A percentile compares a stretch with the other conserved stretches of the same genome.
These are phyloP conservation scores for Komagataella phaffii DNA, from an alignment of 805 yeast species.

Conservation along the genomic window DNA sequence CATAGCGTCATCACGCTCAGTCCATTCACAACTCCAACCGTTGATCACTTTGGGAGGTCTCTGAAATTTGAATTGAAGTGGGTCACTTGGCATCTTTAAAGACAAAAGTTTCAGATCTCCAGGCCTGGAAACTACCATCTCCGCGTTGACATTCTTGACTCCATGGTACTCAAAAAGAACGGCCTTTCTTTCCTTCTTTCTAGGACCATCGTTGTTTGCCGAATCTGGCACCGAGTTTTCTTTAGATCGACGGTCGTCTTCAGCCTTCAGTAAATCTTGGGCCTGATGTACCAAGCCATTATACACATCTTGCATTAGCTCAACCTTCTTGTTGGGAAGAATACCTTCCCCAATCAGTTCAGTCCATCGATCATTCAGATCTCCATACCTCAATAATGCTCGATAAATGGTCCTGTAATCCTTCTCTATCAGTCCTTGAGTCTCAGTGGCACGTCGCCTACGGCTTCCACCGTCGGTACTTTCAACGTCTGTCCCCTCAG, in stretches of 20 bases:
- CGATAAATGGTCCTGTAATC: conserved; percentile 81
- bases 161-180: conserved; percentile 79
- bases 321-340: conserved; percentile 73
- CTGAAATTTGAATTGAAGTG: conserved; percentile 45
- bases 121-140: conserved; percentile 70
- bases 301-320: conserved; percentile 60
- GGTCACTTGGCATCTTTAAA: conserved; percentile 35
- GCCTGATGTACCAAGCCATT: conserved; percentile 58
- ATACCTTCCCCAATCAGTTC: conserved; percentile 84
- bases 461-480: conserved; percentile 24
- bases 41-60: conserved; percentile 65
- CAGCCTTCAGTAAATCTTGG: conserved; percentile 44
- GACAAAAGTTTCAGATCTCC: conserved; percentile 64
- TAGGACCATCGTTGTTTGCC: conserved; percentile 23
- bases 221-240: conserved; percentile 49
- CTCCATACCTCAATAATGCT: conserved; percentile 73
- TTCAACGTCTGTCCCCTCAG: conserved; percentile 21
- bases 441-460: conserved; percentile 21
- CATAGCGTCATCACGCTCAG: conserved; percentile 70
- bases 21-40: conserved; percentile 91
- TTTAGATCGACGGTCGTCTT: conserved; percentile 47
- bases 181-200: conserved; percentile 80
- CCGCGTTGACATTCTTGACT: conserved; percentile 86
- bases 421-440: conserved; percentile 58
- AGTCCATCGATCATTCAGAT: conserved; percentile 65